Evolutionary conservation across 805 yeast genomes (phyloP).

Genomic region (Wickerhamomyces bisporus): DNA sequence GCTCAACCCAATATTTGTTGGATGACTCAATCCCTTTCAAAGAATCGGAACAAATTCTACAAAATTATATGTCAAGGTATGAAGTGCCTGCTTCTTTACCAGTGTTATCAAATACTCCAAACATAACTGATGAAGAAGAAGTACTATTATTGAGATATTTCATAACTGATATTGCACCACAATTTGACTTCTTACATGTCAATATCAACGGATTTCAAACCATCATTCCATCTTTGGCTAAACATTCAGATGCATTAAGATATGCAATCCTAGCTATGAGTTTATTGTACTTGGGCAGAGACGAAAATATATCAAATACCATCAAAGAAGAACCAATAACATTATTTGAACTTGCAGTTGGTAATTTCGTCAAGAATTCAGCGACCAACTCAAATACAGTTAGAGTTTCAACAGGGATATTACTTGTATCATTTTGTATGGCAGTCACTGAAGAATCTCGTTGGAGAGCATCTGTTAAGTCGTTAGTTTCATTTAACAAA

Average conservation of each 20-base stretch:
- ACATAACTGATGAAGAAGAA: conserved; percentile 4
- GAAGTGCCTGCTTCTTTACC: conserved; percentile 2
- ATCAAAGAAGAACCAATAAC: conserved; percentile 1
- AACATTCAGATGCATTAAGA: conserved; percentile 3
- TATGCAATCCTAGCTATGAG: conserved; percentile 6
- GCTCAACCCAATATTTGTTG: not conserved
- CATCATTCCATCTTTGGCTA: conserved; percentile 2
- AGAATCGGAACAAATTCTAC: not conserved
- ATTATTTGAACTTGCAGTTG: conserved; percentile 4
- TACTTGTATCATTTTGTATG: conserved; percentile 4
- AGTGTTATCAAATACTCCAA: not conserved
- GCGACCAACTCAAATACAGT: not conserved
- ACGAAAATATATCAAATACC: not conserved
- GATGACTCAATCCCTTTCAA: not conserved
- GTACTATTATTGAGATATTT: conserved; percentile 5
- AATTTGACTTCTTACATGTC: conserved; percentile 2
- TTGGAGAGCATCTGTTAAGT: conserved; percentile 3
- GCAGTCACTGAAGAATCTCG: not conserved
- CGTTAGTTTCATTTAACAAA: conserved; percentile 2
- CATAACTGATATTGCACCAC: conserved; percentile 1
- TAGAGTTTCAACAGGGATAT: conserved; percentile 3
- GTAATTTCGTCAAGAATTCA: conserved; percentile 1
- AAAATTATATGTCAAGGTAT: not conserved
- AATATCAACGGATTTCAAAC: conserved; percentile 1
- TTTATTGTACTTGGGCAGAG: conserved; percentile 1